Evolutionary conservation across 2,329 filamentous ascomycete genomes (phyloP), one percentile per base, ranked within the genome.

Genomic region (Polytolypa hystricis): DNA sequence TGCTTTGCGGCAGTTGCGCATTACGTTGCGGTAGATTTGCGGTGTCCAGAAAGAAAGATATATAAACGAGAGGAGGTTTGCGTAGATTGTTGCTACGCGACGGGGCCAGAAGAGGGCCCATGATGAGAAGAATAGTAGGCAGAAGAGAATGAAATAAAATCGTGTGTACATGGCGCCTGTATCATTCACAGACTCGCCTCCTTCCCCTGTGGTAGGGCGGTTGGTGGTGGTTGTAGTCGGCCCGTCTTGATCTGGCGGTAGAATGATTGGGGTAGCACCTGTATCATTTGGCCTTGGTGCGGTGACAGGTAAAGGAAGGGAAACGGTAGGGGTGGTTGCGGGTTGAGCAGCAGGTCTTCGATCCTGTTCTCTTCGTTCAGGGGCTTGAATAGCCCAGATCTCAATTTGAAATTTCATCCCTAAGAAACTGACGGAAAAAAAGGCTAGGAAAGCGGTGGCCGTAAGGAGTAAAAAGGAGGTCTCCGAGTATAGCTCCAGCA

Each of bases 11-110:
- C 86, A 94, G 60, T 95, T 95, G 37, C 89, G 83, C 60, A 84
- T 77, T 36, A 82, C 70, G 56, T 98, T 98, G 43, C 91, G 83
- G 53, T 82, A 75, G 47, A 96, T 93, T 57, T 98, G 91, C 0
- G 91, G 89, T 1, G 79, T 55, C 89, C 89, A 96, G 54, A 95
- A 79, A 14, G 87, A 94, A 30, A 95, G 73, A 55, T 95, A 95
- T 36, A 73, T 46, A 49, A 89, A 76, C 2, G 74, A 70, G 15
- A 93, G 63, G 2, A 69, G 45, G 53, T 87, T 69, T 43, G 69
- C 68, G 55, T 77, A 80, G 28, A 68, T 54, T 2, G 65, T 64
- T 16, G 70, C 68, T 2, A 71, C 52, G 1, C 62, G 59, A 3
- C 63, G 56, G 1, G 74, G 73, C 59, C 74, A 74, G 1, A 73